phyloP scores from a whole-genome alignment of 768 basidiomycete species.

The Hygrocybe coccinea region DNA sequence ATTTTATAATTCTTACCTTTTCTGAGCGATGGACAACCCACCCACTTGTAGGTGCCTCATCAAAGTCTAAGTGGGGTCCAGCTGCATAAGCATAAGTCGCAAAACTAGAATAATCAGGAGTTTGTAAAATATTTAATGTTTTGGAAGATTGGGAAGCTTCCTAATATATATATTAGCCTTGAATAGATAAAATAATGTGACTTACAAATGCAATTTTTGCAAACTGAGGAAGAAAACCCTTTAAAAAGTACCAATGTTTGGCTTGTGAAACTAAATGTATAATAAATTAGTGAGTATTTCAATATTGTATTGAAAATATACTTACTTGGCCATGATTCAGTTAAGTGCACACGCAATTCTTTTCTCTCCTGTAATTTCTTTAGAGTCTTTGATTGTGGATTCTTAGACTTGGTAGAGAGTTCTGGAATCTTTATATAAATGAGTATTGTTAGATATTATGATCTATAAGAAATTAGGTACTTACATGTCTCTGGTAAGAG shows the following conservation, averaged over 20 bases:
- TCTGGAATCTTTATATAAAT: neutral
- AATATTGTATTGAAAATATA: neutral
- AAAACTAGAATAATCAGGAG: neutral
- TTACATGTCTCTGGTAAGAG: neutral
- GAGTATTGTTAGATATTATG: neutral
- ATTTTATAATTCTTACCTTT: neutral
- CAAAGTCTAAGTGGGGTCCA: neutral
- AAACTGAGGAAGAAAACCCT: neutral
- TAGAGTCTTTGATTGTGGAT: neutral
- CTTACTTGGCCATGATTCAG: neutral
- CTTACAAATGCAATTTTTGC: neutral
- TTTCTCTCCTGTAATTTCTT: neutral
- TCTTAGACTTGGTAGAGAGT: neutral
- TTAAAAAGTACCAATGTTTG: neutral
- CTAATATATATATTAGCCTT: neutral
- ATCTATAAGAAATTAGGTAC: neutral
- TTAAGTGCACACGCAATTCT: neutral
- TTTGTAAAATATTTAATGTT: neutral
- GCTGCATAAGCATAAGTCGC: conserved; percentile 1
- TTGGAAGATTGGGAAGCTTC: neutral
- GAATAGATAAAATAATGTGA: neutral
- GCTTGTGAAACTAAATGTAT: neutral
- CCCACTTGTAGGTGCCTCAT: neutral
- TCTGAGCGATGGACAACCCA: neutral
- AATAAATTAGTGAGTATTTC: neutral